Evolutionary conservation across 192 early-diverging fungal species (phyloP), one percentile per base, ranked within the genome.

Genomic region (Spizellomyces punctatus): DNA sequence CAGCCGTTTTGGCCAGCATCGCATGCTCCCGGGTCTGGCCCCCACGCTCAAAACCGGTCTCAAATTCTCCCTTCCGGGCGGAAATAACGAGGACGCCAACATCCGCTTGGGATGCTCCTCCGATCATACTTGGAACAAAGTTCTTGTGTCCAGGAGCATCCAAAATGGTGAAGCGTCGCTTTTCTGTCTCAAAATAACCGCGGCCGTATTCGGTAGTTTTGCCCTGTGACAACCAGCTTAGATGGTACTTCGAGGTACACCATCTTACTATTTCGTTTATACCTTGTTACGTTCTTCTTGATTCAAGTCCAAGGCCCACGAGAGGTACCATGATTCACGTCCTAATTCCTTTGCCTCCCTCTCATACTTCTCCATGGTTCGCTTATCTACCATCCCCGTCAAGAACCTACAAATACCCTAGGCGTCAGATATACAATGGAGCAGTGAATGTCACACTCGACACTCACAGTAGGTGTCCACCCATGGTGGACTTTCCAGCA

Each of bases 141-240:
- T 90, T 96, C 83, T 97, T 98, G 85, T 99, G 98, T 19, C 98
- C 98, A 46, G 98, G 98, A 5, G 98, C 98, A 79, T 99, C 98
- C 49, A 99, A 79, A 65, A 98, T 96, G 22, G 98, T 98, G 80
- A 96, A 99, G 59, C 94, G 89, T 47, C 96, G 92, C 76, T 91
- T 91, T 55, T 91, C 88, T 2, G 98, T 98, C 82, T 98, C 96
- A 81, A 99, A 99, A 83, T 90, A 96, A 17, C 95, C 98, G 58
- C 96, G 91, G 66, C 98, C 98, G 77, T 93, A 95, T 84, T 99
- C 98, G 65, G 96, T 94, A 0, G 98, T 99, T 82, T 98, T 99
- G 45, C 98, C 98, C 27, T 36, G 27, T 36, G 27, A 36, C 27
- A 36, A 80, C 36, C n/a, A 67, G 19, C 9, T 7, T 27, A 12